A percentile compares a stretch with the other conserved stretches of the same genome.
Conservation (phyloP, 2,329 filamentous ascomycete species). For the Xylariaceae sp. region DNA sequence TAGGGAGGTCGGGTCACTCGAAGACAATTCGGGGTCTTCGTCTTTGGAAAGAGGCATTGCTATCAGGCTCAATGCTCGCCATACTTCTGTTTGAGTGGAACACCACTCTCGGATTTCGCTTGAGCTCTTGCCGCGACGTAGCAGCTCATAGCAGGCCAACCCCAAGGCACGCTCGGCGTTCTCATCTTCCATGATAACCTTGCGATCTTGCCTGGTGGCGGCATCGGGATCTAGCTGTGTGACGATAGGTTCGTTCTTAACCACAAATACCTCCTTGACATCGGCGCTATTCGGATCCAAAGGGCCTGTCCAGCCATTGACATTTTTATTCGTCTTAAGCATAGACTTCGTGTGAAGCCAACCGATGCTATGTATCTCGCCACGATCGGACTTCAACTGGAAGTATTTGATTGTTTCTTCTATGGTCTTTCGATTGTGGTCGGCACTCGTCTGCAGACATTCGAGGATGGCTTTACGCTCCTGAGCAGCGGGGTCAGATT, state of each 20-base stretch:
- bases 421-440: slow-evolving; percentile 62
- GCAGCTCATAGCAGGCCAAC: slow-evolving; percentile 89
- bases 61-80: slow-evolving; percentile 81
- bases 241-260: slow-evolving; percentile 62
- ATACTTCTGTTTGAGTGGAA: slow-evolving; percentile 77
- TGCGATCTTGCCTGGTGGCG: slow-evolving; percentile 70
- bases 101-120: slow-evolving; percentile 80
- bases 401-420: slow-evolving; percentile 72
- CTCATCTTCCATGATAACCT: slow-evolving; percentile 76
- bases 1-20: slow-evolving; percentile 43
- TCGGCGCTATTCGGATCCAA: slow-evolving; percentile 60
- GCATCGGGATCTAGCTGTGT: slow-evolving; percentile 93
- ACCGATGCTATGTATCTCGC: slow-evolving; percentile 78
- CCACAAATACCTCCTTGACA: slow-evolving; percentile 53
- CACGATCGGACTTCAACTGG: slow-evolving; percentile 70
- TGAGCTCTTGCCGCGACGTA: slow-evolving; percentile 76
- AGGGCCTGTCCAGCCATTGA: slow-evolving; percentile 63
- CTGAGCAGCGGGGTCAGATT: slow-evolving; percentile 66
- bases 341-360: slow-evolving; percentile 89
- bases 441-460: slow-evolving; percentile 79
- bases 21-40: slow-evolving; percentile 40
- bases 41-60: slow-evolving; percentile 58
- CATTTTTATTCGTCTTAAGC: slow-evolving; percentile 84
- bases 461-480: slow-evolving; percentile 78
- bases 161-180: slow-evolving; percentile 88